Conservation (phyloP, 768 basidiomycete genomes). For the Tylopilus rubrobrunneus region DNA sequence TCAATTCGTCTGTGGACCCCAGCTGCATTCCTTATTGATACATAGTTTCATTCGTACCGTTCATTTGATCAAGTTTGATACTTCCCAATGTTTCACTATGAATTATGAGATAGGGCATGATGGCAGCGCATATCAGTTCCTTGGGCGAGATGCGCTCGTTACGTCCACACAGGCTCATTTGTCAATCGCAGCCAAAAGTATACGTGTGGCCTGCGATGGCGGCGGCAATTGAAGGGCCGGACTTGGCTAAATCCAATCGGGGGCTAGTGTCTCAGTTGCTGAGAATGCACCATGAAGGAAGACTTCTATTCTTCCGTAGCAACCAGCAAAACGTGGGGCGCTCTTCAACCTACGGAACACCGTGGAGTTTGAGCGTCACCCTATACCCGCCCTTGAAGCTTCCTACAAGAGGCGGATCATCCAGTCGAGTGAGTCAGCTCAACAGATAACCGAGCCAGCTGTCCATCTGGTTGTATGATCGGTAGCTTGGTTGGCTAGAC, state of each 20-base stretch:
- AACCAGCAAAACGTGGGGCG: slow-evolving; percentile 28
- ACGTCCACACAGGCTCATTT: slow-evolving; percentile 8
- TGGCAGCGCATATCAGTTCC: not conserved
- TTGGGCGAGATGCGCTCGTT: slow-evolving; percentile 12
- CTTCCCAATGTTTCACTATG: slow-evolving; percentile 25
- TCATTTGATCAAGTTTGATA: slow-evolving; percentile 9
- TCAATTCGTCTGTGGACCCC: slow-evolving; percentile 21
- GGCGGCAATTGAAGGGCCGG: slow-evolving; percentile 15
- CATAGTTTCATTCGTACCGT: slow-evolving; percentile 29
- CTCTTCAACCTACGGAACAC: slow-evolving; percentile 16
- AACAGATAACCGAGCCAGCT: not conserved
- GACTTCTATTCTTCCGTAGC: slow-evolving; percentile 31
- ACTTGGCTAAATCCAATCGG: slow-evolving; percentile 5
- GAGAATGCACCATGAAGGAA: slow-evolving; percentile 27
- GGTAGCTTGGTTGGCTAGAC: slow-evolving; percentile 17
- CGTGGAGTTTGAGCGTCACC: slow-evolving; percentile 24
- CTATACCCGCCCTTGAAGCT: slow-evolving; percentile 15
- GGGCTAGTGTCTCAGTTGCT: slow-evolving; percentile 10
- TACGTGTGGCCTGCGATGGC: slow-evolving; percentile 2
- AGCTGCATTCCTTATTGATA: slow-evolving; percentile 31
- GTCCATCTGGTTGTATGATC: slow-evolving; percentile 13
- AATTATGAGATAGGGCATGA: slow-evolving; percentile 20
- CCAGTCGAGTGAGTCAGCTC: not conserved
- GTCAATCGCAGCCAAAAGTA: slow-evolving; percentile 3
- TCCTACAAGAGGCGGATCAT: not conserved